Conservation (phyloP, 2,329 filamentous ascomycete genomes). For the Pseudocercospora vitis region DNA sequence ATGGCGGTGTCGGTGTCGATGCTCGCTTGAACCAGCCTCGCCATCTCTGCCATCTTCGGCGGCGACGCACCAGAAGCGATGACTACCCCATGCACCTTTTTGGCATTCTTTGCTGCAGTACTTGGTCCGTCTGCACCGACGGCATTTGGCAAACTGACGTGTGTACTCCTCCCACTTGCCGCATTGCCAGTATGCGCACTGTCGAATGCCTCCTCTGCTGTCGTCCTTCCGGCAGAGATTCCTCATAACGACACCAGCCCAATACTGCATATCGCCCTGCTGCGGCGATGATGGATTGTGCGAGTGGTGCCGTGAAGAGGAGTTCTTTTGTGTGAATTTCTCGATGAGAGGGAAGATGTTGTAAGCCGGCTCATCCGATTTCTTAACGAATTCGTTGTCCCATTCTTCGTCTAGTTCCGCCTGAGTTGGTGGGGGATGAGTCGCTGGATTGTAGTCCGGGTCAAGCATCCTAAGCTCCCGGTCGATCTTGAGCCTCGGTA, state of each 20-base stretch:
- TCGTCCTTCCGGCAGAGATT: conserved; percentile 99
- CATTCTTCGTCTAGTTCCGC: conserved; percentile 73
- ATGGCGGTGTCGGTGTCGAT: conserved; percentile 31
- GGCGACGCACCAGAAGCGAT: conserved; percentile 94
- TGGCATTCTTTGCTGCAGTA: conserved; percentile 97
- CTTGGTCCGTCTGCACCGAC: conserved; percentile 91
- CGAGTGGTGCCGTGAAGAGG: conserved; percentile 60
- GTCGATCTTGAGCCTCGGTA: conserved; percentile 87
- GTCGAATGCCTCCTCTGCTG: conserved; percentile 85
- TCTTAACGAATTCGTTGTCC: conserved; percentile 73
- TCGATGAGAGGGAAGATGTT: conserved; percentile 98
- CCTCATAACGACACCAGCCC: conserved; percentile 98
- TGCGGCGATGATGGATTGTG: conserved; percentile 61
- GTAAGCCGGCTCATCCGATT: conserved; percentile 36
- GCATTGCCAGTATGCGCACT: conserved; percentile 97
- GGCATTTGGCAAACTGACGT: conserved; percentile 95
- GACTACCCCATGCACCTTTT: conserved; percentile 97
- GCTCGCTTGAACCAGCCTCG: conserved; percentile 29
- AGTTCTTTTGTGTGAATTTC: conserved; percentile 83
- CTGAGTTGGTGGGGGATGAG: conserved; percentile 40
- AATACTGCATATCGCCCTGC: conserved; percentile 83
- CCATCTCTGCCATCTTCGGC: conserved; percentile 51
- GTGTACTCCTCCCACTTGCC: conserved; percentile 98
- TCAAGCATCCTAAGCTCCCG: conserved; percentile 80
- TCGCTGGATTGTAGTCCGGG: conserved; percentile 56